Evolutionary conservation across 163 green algal genomes (phyloP), one percentile per base, ranked within the genome.

Genomic region (Picocystis sp.): DNA sequence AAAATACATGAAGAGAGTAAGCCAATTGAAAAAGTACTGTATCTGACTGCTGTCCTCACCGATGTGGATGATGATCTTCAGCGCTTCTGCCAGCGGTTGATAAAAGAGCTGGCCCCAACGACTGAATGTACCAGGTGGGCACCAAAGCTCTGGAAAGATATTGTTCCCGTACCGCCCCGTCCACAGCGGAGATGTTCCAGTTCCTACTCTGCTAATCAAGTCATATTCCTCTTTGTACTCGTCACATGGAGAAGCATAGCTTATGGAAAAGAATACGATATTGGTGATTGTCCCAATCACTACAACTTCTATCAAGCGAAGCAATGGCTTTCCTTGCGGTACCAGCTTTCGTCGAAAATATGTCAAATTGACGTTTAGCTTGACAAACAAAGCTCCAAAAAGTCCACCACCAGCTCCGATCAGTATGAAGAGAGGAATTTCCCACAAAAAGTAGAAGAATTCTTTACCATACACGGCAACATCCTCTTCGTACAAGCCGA

Each of bases 401-500:
- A 77, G 34, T 33, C 80, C 80, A 11, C 68, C 74, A 9, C 62
- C 34, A 12, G 65, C 53, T 15, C 80, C 80, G 21, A 89, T 72
- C 23, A 69, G 19, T 11, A 57, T 65, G 55, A 77, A 84, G 29
- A 82, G 61, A 17, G 76, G 76, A 44, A 89, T 47, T 54, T 89
- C 80, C 78, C 78, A 87, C 11, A 76, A 61, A 65, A 78, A 79
- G 47, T 83, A 89, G 41, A 61, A 87, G 57, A 80, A 80, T 13
- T 49, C 38, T 2, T 21, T 46, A 21, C 71, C 70, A 52, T 80
- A 80, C n/a, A 59, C 41, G 2, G 75, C 73, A 23, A 72, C 51
- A 48, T 71, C 64, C 55, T 86, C 77, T 15, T 58, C 67, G 57
- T 77, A 81, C 43, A 83, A 54, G 48, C 72, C 74, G 48, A 76